These are phyloP conservation scores for Asterophora lycoperdoides DNA, from an alignment of 768 basidiomycete species.

Conservation along the genomic window DNA sequence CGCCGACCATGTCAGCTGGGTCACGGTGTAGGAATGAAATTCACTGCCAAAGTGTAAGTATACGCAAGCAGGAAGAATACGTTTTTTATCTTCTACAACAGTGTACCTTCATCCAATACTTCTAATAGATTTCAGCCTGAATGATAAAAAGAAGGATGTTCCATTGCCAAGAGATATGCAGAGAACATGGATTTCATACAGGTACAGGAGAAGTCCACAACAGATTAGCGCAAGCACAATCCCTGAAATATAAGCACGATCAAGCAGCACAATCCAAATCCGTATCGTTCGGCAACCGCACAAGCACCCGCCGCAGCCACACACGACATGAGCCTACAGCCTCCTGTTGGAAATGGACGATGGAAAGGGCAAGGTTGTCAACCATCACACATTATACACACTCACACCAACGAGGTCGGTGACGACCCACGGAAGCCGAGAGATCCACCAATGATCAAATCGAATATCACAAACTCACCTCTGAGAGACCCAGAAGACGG, in stretches of 20 bases:
- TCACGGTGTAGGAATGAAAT: constrained; percentile 29
- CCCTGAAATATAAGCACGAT: too few relatives aligned
- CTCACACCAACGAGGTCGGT: not conserved
- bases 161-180: too few relatives aligned
- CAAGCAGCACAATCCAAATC: not conserved
- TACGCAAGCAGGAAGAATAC: constrained; percentile 27
- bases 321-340: constrained; percentile 6
- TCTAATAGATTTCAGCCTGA: too few relatives aligned
- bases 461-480: constrained; percentile 27
- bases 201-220: too few relatives aligned
- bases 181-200: too few relatives aligned
- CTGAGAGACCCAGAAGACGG: constrained; percentile 29
- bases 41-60: constrained; percentile 25
- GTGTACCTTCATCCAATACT: too few relatives aligned
- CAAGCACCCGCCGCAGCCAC: constrained; percentile 9
- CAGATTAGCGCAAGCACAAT: too few relatives aligned
- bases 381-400: not conserved
- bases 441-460: not conserved
- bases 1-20: constrained; percentile 22
- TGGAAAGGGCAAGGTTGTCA: not conserved
- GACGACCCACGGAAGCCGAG: not conserved
- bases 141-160: too few relatives aligned
- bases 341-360: not conserved
- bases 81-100: too few relatives aligned
- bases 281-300: not conserved